Conservation (phyloP, 1,284 basidiomycete species). For the Tylopilus orsonianus region DNA sequence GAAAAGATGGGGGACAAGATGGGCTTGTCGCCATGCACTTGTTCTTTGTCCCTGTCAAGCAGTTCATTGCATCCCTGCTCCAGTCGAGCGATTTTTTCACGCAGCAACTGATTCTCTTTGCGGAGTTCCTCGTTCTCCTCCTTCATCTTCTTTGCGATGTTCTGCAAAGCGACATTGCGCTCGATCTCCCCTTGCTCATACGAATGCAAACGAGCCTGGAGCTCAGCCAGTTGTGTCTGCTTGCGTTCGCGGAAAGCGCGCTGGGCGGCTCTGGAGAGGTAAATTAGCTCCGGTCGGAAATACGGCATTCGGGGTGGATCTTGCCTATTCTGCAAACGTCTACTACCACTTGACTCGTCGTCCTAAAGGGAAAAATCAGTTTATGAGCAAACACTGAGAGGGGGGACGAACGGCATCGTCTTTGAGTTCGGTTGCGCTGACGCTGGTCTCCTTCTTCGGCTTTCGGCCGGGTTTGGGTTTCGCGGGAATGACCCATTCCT, state of each 20-base stretch:
- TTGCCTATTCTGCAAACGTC: constrained; percentile 77
- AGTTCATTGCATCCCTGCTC: constrained; percentile 44
- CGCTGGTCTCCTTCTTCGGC: constrained; percentile 68
- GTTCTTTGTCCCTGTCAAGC: constrained; percentile 49
- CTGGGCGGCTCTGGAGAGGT: constrained; percentile 71
- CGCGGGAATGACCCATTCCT: constrained; percentile 89
- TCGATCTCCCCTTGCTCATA: constrained; percentile 92
- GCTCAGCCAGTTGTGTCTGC: constrained; percentile 86
- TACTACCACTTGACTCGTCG: constrained; percentile 53
- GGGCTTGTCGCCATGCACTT: constrained; percentile 51
- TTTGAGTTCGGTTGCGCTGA: constrained; percentile 34
- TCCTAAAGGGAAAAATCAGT: constrained; percentile 33
- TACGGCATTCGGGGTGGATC: constrained; percentile 11
- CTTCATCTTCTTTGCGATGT: constrained; percentile 82
- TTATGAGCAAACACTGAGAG: neutral
- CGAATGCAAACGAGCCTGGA: constrained; percentile 82
- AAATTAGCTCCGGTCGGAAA: constrained; percentile 6
- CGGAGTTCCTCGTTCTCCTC: constrained; percentile 81
- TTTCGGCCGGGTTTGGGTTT: constrained; percentile 89
- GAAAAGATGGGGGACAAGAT: constrained; percentile 31
- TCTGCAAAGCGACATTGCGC: constrained; percentile 84
- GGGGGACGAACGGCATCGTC: constrained; percentile 47
- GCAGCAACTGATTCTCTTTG: constrained; percentile 60
- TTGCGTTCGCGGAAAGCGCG: constrained; percentile 90
- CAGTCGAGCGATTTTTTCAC: constrained; percentile 55